Base-by-base conservation (phyloP, 1,284 basidiomycete species). In the Schizophyllum amplum region DNA sequence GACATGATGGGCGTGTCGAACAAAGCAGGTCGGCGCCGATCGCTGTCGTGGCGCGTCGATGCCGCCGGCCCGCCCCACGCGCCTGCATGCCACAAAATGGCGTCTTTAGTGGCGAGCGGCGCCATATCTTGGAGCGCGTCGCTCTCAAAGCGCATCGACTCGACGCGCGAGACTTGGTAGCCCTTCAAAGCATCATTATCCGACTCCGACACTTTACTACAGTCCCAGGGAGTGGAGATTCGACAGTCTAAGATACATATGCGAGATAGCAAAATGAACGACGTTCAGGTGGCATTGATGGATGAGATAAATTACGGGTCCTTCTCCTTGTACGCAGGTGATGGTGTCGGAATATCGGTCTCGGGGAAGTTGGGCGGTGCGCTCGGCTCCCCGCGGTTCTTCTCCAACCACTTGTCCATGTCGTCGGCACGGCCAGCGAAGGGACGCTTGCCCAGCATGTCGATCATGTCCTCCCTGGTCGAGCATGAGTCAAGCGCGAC, bases 361-460 rank as follows among this genome's bases (percentile, higher is more conserved):
- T 50, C 48, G 17, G 53, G 53, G 51, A 24, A 53, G 27, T 23
- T 33, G 25, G 81, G 79, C 53, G 82, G 81, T 20, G 81, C 78
- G 57, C 77, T 79, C 58, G 77, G 74, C 63, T 81, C 79, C 49
- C 73, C 73, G 51, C 78, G 78, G 66, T 90, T 81, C 67, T 86
- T 81, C 66, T 94, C 92, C 22, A 95, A 79, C 86, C 92, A 94
- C 69, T 87, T 90, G 75, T 95, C 92, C 92, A 95, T 94, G 65
- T 94, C 92, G 68, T 94, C 94, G 50, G 84, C 81, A 52, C 82
- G 81, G 60, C 83, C 81, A 42, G 74, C 76, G 69, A 96, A 96
- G 17, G 92, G 92, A 51, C 94, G 83, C 64, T 87, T 87, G 52
- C 94, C 94, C 42, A 97, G 80, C 23, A 94, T 74, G 33, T 79